Evolutionary conservation across 1,284 basidiomycete species (phyloP).

Genomic region (Irpex sp.): DNA sequence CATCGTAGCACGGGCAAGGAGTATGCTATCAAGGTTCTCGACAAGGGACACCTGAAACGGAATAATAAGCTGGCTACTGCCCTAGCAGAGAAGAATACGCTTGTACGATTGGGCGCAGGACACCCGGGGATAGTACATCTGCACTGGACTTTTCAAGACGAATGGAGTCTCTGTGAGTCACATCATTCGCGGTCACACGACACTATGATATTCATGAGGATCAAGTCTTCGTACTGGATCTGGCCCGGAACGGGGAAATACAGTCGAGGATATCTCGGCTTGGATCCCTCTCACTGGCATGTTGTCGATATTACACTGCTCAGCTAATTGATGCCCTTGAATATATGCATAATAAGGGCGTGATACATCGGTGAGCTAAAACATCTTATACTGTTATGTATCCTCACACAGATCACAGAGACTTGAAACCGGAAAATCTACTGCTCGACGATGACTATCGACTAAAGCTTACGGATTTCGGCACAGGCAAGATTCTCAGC

Average conservation of each 20-base stretch:
- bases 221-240: conserved; percentile 87
- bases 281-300: conserved; percentile 78
- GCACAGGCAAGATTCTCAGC: conserved; percentile 87
- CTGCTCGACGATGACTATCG: conserved; percentile 83
- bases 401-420: conserved; percentile 34
- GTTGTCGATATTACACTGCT: conserved; percentile 81
- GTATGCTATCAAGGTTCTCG: conserved; percentile 76
- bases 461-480: conserved; percentile 96
- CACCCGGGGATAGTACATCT: conserved; percentile 84
- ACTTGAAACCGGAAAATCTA: conserved; percentile 93
- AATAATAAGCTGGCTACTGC: conserved; percentile 66
- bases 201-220: conserved; percentile 1
- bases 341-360: conserved; percentile 86
- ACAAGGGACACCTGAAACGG: conserved; percentile 70
- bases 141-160: conserved; percentile 83
- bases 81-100: conserved; percentile 61
- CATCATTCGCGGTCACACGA: background rate
- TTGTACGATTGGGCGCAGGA: conserved; percentile 57
- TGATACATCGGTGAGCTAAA: conserved; percentile 73
- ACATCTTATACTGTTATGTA: background rate
- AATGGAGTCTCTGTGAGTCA: conserved; percentile 76
- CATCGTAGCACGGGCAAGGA: conserved; percentile 54
- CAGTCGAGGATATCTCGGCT: conserved; percentile 73
- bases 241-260: conserved; percentile 89
- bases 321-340: conserved; percentile 86